Percentiles rank a stretch among this genome's conserved stretches.
Conservation (phyloP, 2,329 filamentous ascomycete species). For the Aspergillus carbonarius region DNA sequence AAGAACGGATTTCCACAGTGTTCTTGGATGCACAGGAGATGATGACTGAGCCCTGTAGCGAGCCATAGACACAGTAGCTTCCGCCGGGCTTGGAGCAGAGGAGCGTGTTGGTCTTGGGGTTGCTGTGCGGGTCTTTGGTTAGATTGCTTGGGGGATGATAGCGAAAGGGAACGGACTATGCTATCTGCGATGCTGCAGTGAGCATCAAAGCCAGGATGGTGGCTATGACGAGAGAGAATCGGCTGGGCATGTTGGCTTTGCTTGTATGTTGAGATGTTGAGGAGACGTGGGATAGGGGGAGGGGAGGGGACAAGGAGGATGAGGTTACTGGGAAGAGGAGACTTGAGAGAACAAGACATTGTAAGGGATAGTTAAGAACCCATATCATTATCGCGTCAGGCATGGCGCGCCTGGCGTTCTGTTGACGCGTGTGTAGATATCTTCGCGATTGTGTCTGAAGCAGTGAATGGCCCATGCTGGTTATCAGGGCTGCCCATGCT, state of each 20-base stretch:
- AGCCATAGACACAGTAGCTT: constrained; percentile 20
- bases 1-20: constrained; percentile 17
- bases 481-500: neutral
- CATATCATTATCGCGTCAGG: neutral
- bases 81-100: constrained; percentile 18
- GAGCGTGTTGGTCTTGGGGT: constrained; percentile 18
- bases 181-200: constrained; percentile 8
- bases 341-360: neutral
- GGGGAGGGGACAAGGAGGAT: neutral
- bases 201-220: neutral
- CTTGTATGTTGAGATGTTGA: neutral
- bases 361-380: neutral
- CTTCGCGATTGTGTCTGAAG: neutral
- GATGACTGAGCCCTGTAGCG: constrained; percentile 16
- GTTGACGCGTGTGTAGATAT: neutral
- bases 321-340: neutral
- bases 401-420: neutral
- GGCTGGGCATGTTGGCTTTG: neutral
- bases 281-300: neutral
- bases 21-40: constrained; percentile 16
- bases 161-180: constrained; percentile 8
- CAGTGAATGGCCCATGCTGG: neutral
- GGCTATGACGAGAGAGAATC: neutral
- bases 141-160: neutral
- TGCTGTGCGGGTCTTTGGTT: constrained; percentile 11